Conservation (phyloP, 305 asterid species). For the Fraxinus greggii region DNA sequence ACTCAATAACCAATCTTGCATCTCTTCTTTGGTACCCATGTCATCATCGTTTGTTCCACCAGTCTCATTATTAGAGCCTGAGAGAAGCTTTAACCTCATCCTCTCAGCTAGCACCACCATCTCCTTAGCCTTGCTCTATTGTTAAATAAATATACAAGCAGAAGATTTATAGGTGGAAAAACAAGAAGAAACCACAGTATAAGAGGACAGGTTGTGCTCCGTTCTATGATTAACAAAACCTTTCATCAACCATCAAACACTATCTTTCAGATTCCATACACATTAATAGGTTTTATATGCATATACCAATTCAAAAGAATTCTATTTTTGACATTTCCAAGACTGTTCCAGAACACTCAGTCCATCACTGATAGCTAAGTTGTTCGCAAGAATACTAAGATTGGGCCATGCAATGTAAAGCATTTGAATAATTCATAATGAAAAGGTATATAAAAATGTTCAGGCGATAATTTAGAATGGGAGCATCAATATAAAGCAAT, state of each 20-base stretch:
- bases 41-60: slow-evolving; percentile 69
- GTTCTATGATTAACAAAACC: neutral
- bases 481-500: neutral
- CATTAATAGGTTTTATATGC: slow-evolving; percentile 13
- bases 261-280: slow-evolving; percentile 10
- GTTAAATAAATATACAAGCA: slow-evolving; percentile 16
- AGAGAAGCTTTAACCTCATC: slow-evolving; percentile 85
- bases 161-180: slow-evolving; percentile 7
- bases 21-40: slow-evolving; percentile 90
- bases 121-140: slow-evolving; percentile 83
- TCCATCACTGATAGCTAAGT: neutral
- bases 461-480: neutral
- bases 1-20: slow-evolving; percentile 94
- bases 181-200: neutral
- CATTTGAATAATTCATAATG: neutral
- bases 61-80: slow-evolving; percentile 67
- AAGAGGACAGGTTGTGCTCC: neutral
- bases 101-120: slow-evolving; percentile 97
- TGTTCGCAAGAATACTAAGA: neutral
- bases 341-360: neutral
- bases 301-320: neutral
- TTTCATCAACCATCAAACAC: neutral
- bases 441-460: neutral
- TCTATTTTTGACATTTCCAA: neutral
- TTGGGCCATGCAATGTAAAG: neutral